A percentile compares a stretch with the other conserved stretches of the same genome.
Conservation (phyloP, 192 early-diverging fungal species). For the Umbelopsis sp. region DNA sequence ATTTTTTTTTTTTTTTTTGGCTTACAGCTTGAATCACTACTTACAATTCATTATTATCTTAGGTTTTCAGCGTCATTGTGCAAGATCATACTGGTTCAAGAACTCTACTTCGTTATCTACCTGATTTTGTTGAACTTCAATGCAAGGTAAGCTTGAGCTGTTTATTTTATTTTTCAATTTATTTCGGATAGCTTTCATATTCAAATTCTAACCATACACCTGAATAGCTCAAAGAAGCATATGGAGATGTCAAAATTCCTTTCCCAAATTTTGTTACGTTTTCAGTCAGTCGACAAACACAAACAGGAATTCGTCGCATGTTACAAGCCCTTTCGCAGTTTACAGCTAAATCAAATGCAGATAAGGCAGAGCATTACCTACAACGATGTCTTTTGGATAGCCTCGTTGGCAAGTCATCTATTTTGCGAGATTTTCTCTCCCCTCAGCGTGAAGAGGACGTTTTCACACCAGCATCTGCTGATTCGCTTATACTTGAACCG, state of each 20-base stretch:
- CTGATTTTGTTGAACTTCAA: constrained; percentile 55
- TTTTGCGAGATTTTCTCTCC: constrained; percentile 48
- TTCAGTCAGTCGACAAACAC: constrained; percentile 13
- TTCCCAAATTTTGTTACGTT: constrained; percentile 34
- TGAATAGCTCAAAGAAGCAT: constrained; percentile 17
- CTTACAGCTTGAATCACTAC: background rate
- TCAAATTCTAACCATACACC: background rate
- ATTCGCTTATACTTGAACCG: background rate
- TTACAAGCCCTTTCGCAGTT: constrained; percentile 6
- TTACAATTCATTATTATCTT: background rate
- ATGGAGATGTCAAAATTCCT: constrained; percentile 45
- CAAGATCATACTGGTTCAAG: constrained; percentile 29
- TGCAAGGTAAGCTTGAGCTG: constrained; percentile 36
- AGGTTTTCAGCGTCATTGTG: constrained; percentile 50
- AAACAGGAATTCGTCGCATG: constrained; percentile 13
- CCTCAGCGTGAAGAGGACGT: constrained; percentile 48
- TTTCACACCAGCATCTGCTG: constrained; percentile 27
- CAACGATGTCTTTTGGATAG: constrained; percentile 40
- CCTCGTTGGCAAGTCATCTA: constrained; percentile 33
- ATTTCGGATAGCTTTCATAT: too few species aligned
- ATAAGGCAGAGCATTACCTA: constrained; percentile 50
- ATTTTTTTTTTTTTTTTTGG: background rate
- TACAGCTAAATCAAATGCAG: constrained; percentile 38
- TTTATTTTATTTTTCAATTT: too few species aligned
- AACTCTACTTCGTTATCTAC: constrained; percentile 46